phyloP scores from a whole-genome alignment of 1,284 basidiomycete genomes.

The Ustilago trichophora region DNA sequence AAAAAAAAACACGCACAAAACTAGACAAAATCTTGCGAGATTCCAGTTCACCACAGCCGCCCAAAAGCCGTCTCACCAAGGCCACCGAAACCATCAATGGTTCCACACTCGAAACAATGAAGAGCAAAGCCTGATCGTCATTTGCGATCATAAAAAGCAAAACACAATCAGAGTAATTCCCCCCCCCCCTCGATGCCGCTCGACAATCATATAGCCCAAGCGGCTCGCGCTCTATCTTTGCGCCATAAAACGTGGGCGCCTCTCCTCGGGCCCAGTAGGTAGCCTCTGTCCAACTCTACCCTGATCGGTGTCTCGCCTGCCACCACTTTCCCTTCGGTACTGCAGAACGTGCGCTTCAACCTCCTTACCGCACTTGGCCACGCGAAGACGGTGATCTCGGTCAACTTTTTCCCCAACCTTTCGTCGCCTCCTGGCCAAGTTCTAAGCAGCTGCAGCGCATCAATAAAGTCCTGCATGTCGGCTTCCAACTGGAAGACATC shows the following conservation, averaged over 20 bases:
- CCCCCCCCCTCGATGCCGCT: not conserved
- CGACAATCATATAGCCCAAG: conserved; percentile 22
- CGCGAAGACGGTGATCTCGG: conserved; percentile 32
- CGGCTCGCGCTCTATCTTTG: conserved; percentile 26
- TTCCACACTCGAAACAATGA: too few species aligned
- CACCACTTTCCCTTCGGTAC: not conserved
- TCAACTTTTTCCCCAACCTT: conserved; percentile 15
- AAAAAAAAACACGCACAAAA: too few species aligned
- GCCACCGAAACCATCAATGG: too few species aligned
- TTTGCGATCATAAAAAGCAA: too few species aligned
- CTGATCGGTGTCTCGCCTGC: conserved; percentile 5
- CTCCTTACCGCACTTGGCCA: conserved; percentile 34
- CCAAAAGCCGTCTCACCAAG: too few species aligned
- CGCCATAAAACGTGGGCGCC: conserved; percentile 45
- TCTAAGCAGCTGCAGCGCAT: conserved; percentile 18
- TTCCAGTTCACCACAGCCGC: too few species aligned
- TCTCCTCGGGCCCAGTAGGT: conserved; percentile 39
- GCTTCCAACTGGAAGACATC: conserved; percentile 27
- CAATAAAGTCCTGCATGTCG: conserved; percentile 47
- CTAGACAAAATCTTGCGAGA: too few species aligned
- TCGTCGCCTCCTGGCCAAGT: conserved; percentile 29
- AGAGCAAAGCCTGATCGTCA: too few species aligned
- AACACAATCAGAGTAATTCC: not conserved
- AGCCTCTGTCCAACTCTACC: conserved; percentile 33
- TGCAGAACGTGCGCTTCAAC: conserved; percentile 19